Evolutionary conservation across 164 flowering plant genomes (phyloP).

Genomic region (Dillenia suffruticosa): DNA sequence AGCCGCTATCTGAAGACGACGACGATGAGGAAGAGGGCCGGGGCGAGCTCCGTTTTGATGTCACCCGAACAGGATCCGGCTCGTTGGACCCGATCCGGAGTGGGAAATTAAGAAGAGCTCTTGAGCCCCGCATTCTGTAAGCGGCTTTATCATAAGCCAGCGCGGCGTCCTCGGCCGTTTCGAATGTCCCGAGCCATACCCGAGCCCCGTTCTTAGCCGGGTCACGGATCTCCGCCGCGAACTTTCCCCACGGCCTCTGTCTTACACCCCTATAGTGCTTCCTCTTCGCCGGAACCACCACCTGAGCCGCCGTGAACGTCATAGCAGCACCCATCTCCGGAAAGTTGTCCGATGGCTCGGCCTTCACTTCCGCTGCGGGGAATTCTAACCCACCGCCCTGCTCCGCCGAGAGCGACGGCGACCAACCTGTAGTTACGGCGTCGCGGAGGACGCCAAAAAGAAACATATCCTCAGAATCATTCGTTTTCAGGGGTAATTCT

Average conservation of each 20-base stretch:
- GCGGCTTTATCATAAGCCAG: constrained; percentile 46
- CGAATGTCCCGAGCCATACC: constrained; percentile 47
- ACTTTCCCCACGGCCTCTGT: constrained; percentile 44
- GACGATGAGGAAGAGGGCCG: constrained; percentile 12
- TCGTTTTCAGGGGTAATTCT: constrained; percentile 62
- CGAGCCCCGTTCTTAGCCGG: constrained; percentile 49
- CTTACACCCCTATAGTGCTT: constrained; percentile 46
- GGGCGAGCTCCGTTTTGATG: constrained; percentile 11
- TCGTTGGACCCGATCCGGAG: constrained; percentile 17
- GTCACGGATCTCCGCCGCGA: constrained; percentile 40
- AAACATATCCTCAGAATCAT: constrained; percentile 88
- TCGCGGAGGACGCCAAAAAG: constrained; percentile 57
- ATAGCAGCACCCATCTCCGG: not conserved
- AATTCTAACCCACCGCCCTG: constrained; percentile 6
- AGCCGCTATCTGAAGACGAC: constrained; percentile 1
- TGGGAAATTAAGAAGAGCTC: constrained; percentile 45
- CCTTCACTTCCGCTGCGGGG: not conserved
- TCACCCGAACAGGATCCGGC: constrained; percentile 2
- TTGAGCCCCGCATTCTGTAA: constrained; percentile 38
- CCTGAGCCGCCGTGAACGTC: constrained; percentile 5
- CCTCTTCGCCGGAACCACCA: constrained; percentile 15
- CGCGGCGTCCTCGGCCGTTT: constrained; percentile 47
- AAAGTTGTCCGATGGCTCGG: not conserved
- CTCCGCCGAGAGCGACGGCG: constrained; percentile 24
- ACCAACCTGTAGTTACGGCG: constrained; percentile 64